phyloP scores from a whole-genome alignment of 768 basidiomycete genomes.

The Collybia mongolica region DNA sequence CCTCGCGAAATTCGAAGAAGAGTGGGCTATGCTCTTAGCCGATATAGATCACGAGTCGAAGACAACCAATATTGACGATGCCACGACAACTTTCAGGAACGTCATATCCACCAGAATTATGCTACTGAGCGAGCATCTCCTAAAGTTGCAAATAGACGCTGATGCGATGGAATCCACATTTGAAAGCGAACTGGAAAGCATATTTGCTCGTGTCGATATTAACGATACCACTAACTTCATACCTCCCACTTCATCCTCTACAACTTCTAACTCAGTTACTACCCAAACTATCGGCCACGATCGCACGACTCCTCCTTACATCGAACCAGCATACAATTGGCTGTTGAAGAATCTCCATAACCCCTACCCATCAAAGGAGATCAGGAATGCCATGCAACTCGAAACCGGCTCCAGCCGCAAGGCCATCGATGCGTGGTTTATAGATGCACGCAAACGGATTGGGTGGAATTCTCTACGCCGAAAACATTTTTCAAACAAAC shows the following conservation, averaged over 20 bases:
- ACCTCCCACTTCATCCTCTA: too few species aligned
- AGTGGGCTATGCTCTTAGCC: too few species aligned
- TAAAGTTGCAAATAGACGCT: constrained; percentile 4
- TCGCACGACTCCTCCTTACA: too few species aligned
- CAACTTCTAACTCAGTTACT: too few species aligned
- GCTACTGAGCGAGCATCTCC: constrained; percentile 8
- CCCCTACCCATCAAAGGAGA: constrained; percentile 44
- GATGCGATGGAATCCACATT: background rate
- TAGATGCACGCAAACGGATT: constrained; percentile 44
- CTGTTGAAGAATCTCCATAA: constrained; percentile 44
- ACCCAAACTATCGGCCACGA: too few species aligned
- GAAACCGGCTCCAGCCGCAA: constrained; percentile 19
- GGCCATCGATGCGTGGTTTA: constrained; percentile 47
- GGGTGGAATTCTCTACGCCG: constrained; percentile 48
- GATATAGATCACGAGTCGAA: too few species aligned
- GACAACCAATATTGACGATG: too few species aligned
- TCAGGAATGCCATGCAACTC: constrained; percentile 25
- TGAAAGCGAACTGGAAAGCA: constrained; percentile 7
- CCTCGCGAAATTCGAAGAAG: too few species aligned
- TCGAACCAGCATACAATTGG: too few species aligned
- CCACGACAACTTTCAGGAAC: too few species aligned
- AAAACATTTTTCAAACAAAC: constrained; percentile 28
- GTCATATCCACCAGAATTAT: too few species aligned
- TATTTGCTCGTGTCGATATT: constrained; percentile 10
- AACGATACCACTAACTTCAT: background rate